Evolutionary conservation across 768 basidiomycete species (phyloP).

Genomic region (Amanita jacksonii): DNA sequence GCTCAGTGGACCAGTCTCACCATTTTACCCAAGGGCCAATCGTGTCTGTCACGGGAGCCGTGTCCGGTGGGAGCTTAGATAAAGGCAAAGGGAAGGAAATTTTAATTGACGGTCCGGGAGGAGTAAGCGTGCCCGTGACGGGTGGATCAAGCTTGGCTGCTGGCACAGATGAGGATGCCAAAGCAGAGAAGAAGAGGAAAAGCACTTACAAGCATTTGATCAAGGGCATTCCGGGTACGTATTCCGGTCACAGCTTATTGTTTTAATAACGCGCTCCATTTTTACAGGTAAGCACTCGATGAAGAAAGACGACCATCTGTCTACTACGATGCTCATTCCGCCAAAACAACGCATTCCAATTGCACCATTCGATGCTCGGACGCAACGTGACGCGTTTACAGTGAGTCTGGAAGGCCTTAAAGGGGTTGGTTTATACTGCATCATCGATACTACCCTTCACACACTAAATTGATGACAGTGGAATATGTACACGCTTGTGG

Average conservation of each 20-base stretch:
- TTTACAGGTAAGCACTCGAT: conserved; percentile 62
- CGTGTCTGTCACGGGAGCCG: not conserved
- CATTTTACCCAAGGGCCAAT: not conserved
- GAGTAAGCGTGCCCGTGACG: conserved; percentile 24
- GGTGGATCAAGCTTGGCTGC: conserved; percentile 32
- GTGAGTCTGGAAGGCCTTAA: conserved; percentile 66
- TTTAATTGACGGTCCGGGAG: conserved; percentile 15
- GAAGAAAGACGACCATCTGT: conserved; percentile 72
- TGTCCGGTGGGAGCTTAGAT: conserved; percentile 19
- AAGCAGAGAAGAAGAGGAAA: conserved; percentile 64
- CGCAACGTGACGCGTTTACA: conserved; percentile 64
- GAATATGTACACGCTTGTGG: conserved; percentile 51
- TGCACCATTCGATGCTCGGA: conserved; percentile 50
- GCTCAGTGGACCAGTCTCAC: not conserved
- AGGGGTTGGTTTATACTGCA: conserved; percentile 40
- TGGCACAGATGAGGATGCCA: conserved; percentile 45
- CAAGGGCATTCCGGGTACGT: conserved; percentile 63
- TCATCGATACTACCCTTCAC: conserved; percentile 1
- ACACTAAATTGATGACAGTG: conserved; percentile 33
- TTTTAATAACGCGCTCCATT: conserved; percentile 8
- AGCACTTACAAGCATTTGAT: conserved; percentile 72
- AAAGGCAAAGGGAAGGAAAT: conserved; percentile 42
- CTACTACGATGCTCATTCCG: conserved; percentile 54
- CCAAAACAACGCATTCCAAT: conserved; percentile 64
- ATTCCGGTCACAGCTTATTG: conserved; percentile 7